Base-by-base conservation (phyloP, 257 asterid species). In the Penstemon newberryi region DNA sequence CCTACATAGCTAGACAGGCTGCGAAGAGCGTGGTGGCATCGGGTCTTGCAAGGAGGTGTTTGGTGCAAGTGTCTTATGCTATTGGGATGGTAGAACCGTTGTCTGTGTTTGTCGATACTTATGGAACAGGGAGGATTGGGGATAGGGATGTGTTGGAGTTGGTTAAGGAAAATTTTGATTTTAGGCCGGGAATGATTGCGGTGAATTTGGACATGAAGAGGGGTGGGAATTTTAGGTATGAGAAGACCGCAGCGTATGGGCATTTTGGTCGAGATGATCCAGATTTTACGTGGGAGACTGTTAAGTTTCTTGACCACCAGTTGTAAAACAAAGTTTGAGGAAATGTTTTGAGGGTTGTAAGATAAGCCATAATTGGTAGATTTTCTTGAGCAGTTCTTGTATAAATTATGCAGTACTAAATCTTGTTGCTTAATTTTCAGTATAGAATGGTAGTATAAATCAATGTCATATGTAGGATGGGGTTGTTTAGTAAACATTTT, bases 231-330 rank as follows among this genome's bases (percentile, higher is more conserved):
- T 66, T 43, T 10, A 76, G 80, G 77, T 76, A 76, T 40, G 77
- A 71, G 70, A 76, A 76, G 56, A 71, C 73, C 53, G 73, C 80
- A 7, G 80, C 73, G 8, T 70, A 76, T 3, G 80, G 80, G 39
- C 80, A 76, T 71, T 76, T 76, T 60, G 77, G 80, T 0, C 56
- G 73, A 4, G 80, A 76, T n/a, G 73, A 76, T 46, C 73, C 80
- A 6, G 77, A 76, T 60, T 76, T 76, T 57, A 76, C 80, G 18
- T 71, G 80, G 80, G 80, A 76, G 56, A 56, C 11, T 45, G 77
- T 76, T 47, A 76, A 39, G n/a, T 4, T 12, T 3, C 80, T 76
- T 5, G 11, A 43, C 38, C 60, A 72, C 44, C 58, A 50, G 43
- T 46, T 38, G 11, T 57, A 54, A 4, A 54, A 54, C 37, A 54